Conservation (phyloP, 768 basidiomycete species). For the Leccinum obscurum region DNA sequence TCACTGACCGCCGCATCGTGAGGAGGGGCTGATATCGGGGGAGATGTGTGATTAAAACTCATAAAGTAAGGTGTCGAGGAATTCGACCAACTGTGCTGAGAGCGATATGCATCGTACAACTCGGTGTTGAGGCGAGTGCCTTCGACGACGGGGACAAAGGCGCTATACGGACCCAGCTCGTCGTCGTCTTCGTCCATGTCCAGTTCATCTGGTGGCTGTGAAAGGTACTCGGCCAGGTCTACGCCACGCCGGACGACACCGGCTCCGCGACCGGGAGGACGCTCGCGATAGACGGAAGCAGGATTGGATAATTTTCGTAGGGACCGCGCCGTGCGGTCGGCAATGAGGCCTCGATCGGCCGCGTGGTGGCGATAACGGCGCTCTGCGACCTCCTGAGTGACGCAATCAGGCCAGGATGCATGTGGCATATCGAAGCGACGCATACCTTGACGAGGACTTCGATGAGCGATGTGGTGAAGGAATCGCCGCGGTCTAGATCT, state of each 20-base stretch:
- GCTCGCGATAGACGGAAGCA: slow-evolving; percentile 54
- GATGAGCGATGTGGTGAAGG: slow-evolving; percentile 73
- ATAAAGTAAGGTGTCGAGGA: slow-evolving; percentile 26
- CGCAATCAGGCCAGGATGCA: slow-evolving; percentile 3
- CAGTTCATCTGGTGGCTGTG: slow-evolving; percentile 54
- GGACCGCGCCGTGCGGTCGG: slow-evolving; percentile 64
- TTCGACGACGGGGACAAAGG: slow-evolving; percentile 41
- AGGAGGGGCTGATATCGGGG: slow-evolving; percentile 30
- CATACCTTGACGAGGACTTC: slow-evolving; percentile 79
- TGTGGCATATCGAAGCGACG: neutral
- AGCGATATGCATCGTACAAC: slow-evolving; percentile 62
- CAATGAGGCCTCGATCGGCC: slow-evolving; percentile 59
- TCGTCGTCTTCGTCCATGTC: slow-evolving; percentile 71
- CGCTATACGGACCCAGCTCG: slow-evolving; percentile 47
- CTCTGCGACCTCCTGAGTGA: slow-evolving; percentile 70
- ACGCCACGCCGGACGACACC: slow-evolving; percentile 28
- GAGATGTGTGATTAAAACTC: slow-evolving; percentile 23
- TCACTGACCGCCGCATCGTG: slow-evolving; percentile 22
- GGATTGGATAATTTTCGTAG: slow-evolving; percentile 57
- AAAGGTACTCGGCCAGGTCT: slow-evolving; percentile 53
- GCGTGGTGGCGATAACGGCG: slow-evolving; percentile 55
- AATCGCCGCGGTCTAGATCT: slow-evolving; percentile 76
- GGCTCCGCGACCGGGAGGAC: slow-evolving; percentile 38
- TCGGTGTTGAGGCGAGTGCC: slow-evolving; percentile 59
- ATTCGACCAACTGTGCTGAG: slow-evolving; percentile 36